Base-by-base conservation (phyloP, 257 asterid species). In the Fraxinus excelsior region DNA sequence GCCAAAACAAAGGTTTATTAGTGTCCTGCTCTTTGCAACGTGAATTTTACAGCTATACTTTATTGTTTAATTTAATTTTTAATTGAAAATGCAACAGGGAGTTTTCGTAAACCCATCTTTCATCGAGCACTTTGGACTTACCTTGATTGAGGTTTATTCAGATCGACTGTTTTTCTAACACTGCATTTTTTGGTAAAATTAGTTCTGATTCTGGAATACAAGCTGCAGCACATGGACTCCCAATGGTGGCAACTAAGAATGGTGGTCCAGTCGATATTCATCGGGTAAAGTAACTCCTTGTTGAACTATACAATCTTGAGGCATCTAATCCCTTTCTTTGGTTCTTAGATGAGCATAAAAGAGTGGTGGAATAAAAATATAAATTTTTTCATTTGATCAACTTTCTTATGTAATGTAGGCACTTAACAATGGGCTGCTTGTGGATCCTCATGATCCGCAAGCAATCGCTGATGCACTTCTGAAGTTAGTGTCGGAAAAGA, bases 361-460 rank as follows among this genome's bases (percentile, higher is more conserved):
- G n/a, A 14, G n/a, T 46, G 7, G 56, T 13, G n/a, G 0, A 44
- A 37, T 37, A 46, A 46, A 46, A 46, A 14, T 46, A 14, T 12
- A 16, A 46, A 10, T 14, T 3, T 14, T 46, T n/a, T 46, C 56
- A 46, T 46, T 46, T 46, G n/a, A 46, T 46, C 56, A 46, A 46
- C 1, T 46, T 44, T 13, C 19, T 44, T 37, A 5, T 73, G 75
- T 23, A 37, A 78, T 37, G 14, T 38, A 91, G 97, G 96, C 93
- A 72, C 88, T 92, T 14, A 84, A 91, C 80, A 92, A 91, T 29
- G 97, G 97, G 26, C 83, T 91, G 78, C 92, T 92, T 11, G 92
- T 92, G 62, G 96, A 92, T 73, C 97, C 97, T 60, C 97, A 92
- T 71, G 91, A 92, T 82, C 94, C 86, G 68, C 88, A 88, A 80